Evolutionary conservation across 2,329 filamentous ascomycete genomes (phyloP).

Genomic region (Lecanoromycetidae sp.): DNA sequence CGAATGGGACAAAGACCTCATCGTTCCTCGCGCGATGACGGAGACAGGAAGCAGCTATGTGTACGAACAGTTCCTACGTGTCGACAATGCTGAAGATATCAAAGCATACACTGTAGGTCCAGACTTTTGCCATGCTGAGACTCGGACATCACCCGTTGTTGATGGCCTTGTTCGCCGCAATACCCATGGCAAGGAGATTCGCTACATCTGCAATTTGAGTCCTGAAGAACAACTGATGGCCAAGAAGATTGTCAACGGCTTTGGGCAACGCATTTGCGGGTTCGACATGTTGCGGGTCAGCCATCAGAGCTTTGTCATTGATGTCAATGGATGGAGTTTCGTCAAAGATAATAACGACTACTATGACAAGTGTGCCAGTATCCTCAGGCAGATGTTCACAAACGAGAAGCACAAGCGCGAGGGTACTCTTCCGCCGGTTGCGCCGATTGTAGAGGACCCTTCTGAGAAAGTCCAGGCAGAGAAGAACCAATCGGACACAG

Average conservation of each 20-base stretch:
- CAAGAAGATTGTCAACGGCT: conserved; percentile 76
- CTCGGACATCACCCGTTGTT: conserved; percentile 90
- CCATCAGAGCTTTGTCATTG: conserved; percentile 91
- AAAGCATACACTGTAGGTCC: conserved; percentile 96
- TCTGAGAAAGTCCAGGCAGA: conserved; percentile 7
- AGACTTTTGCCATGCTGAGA: conserved; percentile 90
- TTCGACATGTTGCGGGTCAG: conserved; percentile 85
- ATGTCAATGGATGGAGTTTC: conserved; percentile 99
- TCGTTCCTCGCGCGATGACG: conserved; percentile 64
- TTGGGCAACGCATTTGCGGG: conserved; percentile 89
- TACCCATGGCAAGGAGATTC: conserved; percentile 91
- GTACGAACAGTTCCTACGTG: conserved; percentile 92
- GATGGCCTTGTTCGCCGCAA: conserved; percentile 93
- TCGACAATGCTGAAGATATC: conserved; percentile 95
- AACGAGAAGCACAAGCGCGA: conserved; percentile 50
- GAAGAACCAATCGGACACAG: conserved; percentile 18
- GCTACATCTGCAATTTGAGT: conserved; percentile 79
- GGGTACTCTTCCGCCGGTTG: conserved; percentile 25
- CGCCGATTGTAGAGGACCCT: conserved; percentile 23
- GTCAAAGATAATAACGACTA: conserved; percentile 99
- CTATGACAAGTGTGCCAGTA: conserved; percentile 80
- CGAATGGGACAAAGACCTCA: conserved; percentile 71
- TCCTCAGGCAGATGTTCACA: conserved; percentile 78
- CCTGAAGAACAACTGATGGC: conserved; percentile 76
- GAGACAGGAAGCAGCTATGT: conserved; percentile 77